Evolutionary conservation across 495 filamentous ascomycete genomes (phyloP), one percentile per base, ranked within the genome.

Genomic region (Penicillium odoratum): DNA sequence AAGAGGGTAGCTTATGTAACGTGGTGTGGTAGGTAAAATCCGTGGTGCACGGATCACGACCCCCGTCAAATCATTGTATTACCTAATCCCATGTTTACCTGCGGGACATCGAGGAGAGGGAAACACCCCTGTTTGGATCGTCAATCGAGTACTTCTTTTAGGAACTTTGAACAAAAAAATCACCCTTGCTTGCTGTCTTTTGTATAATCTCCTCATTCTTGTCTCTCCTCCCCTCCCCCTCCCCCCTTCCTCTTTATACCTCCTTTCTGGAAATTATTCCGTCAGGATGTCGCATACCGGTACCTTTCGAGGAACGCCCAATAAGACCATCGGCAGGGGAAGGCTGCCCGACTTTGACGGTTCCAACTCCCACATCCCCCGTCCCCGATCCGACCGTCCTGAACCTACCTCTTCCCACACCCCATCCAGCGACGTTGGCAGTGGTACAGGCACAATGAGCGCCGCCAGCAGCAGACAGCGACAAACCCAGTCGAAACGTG

Each of bases 401-500:
- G 92, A 96, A 36, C 69, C 73, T 36, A 75, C 81, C 57, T 73
- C 80, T 29, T 67, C 77, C 52, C 74, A 79, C 45, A 90, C 87
- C 69, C 89, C 93, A 53, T 62, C 68, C 18, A 83, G 75, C 54
- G 77, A 79, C 60, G 66, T 78, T 56, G 76, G 76, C 51, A 74
- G 71, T 62, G 69, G 80, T 53, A 85, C 84, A 45, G 69, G 80
- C 56, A 85, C 84, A 45, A 84, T 82, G 59, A 90, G 91, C 51
- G 86, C 89, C 31, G 55, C 82, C 90, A 76, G 96, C 83, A 82
- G 89, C 88, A 74, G 76, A 65, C 67, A 97, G 86, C 82, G 94
- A 69, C 88, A 91, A 76, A 97, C 95, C 76, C 93, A 97, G 80
- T 88, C 87, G 59, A 98, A 97, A 77, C 86, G 91, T 72, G 94